Base-by-base conservation (phyloP, 2,329 filamentous ascomycete species). In the Pochonia chlamydosporia region DNA sequence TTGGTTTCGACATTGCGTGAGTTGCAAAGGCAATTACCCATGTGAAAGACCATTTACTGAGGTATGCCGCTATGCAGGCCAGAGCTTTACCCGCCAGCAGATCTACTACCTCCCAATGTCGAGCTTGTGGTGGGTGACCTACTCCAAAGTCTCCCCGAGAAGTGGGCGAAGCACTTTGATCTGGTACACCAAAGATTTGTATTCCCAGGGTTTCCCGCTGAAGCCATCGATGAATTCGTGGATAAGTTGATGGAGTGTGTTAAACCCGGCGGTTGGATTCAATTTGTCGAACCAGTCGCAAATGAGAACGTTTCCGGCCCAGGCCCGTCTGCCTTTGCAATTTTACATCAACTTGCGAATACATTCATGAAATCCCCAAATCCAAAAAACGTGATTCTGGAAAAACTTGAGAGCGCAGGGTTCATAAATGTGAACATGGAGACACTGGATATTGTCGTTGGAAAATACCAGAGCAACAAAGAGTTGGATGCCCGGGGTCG, bases 211-310 rank as follows among this genome's bases (percentile, higher is more conserved):
- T 35, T 50, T 14, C 21, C 43, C 2, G 20, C 13, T 16, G 18
- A 44, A 9, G 16, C 40, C 5, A 21, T 49, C n/a, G 13, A 42
- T 20, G 18, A 43, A 2, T 37, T 41, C n/a, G 20, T 52, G 1
- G 40, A 28, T 4, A 33, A 39, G 23, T 20, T 52, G 13, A 43
- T 46, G n/a, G 16, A 21, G 11, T 49, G 49, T 9, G 51, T 52
- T 4, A 51, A 51, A 20, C 51, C 51, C 1, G 51, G 51, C 7
- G 48, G 51, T 10, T 52, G 51, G 51, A 48, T 52, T 14, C 49
- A 52, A 26, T 25, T 52, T 6, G 48, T 52, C 24, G 50, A 52
- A 21, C 36, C 48, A 3, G 48, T 43, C 1, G 47, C 47, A 11
- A 35, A 46, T 8, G 47, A 49, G 16, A 49, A 42, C 18, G 30